A percentile compares a stretch with the other conserved stretches of the same genome.
These are phyloP conservation scores for Fusarium protoensiforme DNA, from an alignment of 2,329 filamentous ascomycete genomes.

Conservation along the genomic window DNA sequence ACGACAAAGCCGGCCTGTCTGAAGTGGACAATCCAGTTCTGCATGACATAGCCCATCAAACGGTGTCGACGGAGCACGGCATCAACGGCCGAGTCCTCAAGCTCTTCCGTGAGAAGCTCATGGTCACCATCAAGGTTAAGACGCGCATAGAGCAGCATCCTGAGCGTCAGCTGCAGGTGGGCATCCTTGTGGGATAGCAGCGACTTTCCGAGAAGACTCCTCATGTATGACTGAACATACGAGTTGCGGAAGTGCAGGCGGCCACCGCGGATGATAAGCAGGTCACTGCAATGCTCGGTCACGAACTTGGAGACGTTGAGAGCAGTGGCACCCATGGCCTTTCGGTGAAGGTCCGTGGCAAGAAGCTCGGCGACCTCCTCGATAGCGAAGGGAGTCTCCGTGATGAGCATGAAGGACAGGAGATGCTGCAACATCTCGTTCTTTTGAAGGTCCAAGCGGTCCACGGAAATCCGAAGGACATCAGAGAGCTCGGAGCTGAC, in stretches of 20 bases:
- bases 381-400: slow-evolving; percentile 46
- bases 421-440: slow-evolving; percentile 37
- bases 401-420: slow-evolving; percentile 50
- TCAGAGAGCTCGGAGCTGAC: slow-evolving; percentile 18
- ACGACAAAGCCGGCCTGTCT: slow-evolving; percentile 46
- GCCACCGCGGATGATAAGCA: slow-evolving; percentile 49
- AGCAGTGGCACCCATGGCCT: background rate
- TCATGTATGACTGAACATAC: slow-evolving; percentile 46
- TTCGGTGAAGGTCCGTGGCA: slow-evolving; percentile 40
- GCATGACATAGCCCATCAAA: slow-evolving; percentile 49
- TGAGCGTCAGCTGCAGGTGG: slow-evolving; percentile 47
- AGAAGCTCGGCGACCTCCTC: slow-evolving; percentile 49
- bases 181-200: slow-evolving; percentile 48
- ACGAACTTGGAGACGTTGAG: slow-evolving; percentile 33
- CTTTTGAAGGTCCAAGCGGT: slow-evolving; percentile 22
- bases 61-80: slow-evolving; percentile 42
- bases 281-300: slow-evolving; percentile 28
- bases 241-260: slow-evolving; percentile 52
- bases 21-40: slow-evolving; percentile 52
- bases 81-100: slow-evolving; percentile 39
- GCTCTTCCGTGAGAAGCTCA: slow-evolving; percentile 25
- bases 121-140: slow-evolving; percentile 44
- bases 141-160: slow-evolving; percentile 50
- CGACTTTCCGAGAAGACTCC: slow-evolving; percentile 47
- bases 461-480: slow-evolving; percentile 20